Percentiles rank a stretch among this genome's conserved stretches.
Conservation (phyloP, 139 green algal genomes). For the Closterium sp. region DNA sequence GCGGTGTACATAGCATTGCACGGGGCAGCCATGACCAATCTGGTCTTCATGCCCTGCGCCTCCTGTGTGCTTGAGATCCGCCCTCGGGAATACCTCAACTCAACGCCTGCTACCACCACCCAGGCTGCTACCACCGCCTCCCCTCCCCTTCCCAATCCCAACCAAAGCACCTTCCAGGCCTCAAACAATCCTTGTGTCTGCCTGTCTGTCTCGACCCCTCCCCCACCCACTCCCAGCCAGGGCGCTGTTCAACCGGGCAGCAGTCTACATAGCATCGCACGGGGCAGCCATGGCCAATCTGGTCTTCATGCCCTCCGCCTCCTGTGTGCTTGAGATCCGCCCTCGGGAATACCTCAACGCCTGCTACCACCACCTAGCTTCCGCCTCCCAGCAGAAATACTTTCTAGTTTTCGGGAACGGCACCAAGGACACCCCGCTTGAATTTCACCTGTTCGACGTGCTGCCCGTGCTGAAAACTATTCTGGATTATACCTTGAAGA, state of each 20-base stretch:
- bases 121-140: no score
- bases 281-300: neutral
- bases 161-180: no score
- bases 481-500: neutral
- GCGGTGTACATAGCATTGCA: neutral
- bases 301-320: constrained; percentile 5
- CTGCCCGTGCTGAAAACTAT: neutral
- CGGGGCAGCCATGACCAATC: neutral
- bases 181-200: no score
- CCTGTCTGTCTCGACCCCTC: neutral
- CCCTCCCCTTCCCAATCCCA: no score
- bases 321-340: constrained; percentile 13
- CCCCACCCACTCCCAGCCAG: neutral
- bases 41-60: neutral
- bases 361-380: constrained; percentile 21
- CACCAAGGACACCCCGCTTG: neutral
- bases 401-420: neutral
- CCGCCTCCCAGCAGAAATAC: neutral
- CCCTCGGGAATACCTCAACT: no score
- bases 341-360: constrained; percentile 16
- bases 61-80: no score
- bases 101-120: no score
- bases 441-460: neutral
- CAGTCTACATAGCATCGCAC: neutral
- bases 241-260: constrained; percentile 2